A percentile compares a stretch with the other conserved stretches of the same genome.
Evolutionary conservation across 768 basidiomycete genomes (phyloP).

Genomic region (Mycena pura): DNA sequence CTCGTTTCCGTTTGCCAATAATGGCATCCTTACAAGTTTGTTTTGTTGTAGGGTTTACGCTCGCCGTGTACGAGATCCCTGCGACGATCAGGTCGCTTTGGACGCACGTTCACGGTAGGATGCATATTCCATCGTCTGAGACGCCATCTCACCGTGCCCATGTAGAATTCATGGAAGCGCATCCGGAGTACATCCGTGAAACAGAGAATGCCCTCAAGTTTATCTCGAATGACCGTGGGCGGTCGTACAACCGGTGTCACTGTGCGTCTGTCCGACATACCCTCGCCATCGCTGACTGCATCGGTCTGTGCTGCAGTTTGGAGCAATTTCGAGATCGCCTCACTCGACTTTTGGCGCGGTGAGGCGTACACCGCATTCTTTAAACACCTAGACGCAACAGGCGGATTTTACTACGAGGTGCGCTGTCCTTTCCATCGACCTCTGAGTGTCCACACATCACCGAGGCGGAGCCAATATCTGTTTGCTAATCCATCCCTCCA

Average conservation of each 20-base stretch:
- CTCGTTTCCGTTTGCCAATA: background rate
- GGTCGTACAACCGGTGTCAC: slow-evolving; percentile 70
- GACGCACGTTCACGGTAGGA: slow-evolving; percentile 58
- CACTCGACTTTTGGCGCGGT: slow-evolving; percentile 71
- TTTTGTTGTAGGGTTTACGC: slow-evolving; percentile 57
- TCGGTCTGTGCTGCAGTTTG: slow-evolving; percentile 49
- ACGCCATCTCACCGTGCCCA: slow-evolving; percentile 42
- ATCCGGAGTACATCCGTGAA: slow-evolving; percentile 60
- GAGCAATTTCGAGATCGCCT: slow-evolving; percentile 76
- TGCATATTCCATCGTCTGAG: slow-evolving; percentile 43
- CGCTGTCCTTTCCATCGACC: background rate
- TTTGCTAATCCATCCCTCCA: slow-evolving; percentile 28
- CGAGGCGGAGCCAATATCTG: too few relatives aligned
- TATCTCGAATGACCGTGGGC: slow-evolving; percentile 63
- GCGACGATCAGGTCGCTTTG: slow-evolving; percentile 71
- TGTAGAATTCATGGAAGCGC: slow-evolving; percentile 51
- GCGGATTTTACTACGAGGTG: slow-evolving; percentile 75
- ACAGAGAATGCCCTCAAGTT: slow-evolving; percentile 67
- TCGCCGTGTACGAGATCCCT: slow-evolving; percentile 68
- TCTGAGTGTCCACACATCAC: too few relatives aligned
- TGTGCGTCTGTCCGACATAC: slow-evolving; percentile 45
- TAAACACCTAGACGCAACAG: slow-evolving; percentile 65
- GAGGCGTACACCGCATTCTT: slow-evolving; percentile 74
- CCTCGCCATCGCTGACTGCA: background rate
- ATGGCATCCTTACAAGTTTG: background rate